Evolutionary conservation across 257 asterid species (phyloP).

Genomic region (Solanum sejunctum): DNA sequence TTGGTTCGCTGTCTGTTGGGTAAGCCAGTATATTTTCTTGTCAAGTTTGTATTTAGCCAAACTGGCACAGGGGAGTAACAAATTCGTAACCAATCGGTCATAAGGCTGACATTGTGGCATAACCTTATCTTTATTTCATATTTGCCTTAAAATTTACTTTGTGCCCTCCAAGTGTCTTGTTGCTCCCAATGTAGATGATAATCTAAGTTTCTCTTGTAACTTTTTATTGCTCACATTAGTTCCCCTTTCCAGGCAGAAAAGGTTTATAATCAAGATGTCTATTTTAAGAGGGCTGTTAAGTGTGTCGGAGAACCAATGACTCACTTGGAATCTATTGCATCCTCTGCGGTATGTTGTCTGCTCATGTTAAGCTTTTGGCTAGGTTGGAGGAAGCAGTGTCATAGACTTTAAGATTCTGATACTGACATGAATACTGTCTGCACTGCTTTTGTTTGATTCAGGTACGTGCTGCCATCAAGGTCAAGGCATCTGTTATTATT

Average conservation of each 20-base stretch:
- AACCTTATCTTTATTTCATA: not conserved
- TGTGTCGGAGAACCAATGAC: slow-evolving; percentile 88
- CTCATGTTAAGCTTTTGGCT: not conserved
- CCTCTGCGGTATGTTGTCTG: slow-evolving; percentile 59
- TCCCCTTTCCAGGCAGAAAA: slow-evolving; percentile 55
- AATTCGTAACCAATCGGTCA: not conserved
- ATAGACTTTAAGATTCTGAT: not conserved
- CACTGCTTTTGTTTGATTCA: not conserved
- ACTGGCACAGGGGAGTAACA: not conserved
- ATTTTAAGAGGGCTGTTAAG: slow-evolving; percentile 86
- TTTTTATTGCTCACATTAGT: not conserved
- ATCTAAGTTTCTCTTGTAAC: not conserved
- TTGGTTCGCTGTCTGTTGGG: not conserved
- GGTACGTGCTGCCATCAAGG: slow-evolving; percentile 96
- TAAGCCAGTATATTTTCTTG: not conserved
- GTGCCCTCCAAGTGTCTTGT: not conserved
- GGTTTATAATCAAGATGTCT: slow-evolving; percentile 84
- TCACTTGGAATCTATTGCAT: slow-evolving; percentile 91
- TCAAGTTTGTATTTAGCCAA: not conserved
- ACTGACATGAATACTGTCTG: not conserved
- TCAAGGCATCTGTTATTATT: slow-evolving; percentile 87
- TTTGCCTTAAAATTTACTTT: not conserved
- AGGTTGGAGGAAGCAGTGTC: not conserved
- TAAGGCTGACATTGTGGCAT: not conserved
- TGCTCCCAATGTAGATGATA: not conserved